A percentile compares a stretch with the other conserved stretches of the same genome.
Evolutionary conservation across 1,284 basidiomycete species (phyloP).

Genomic region (Ustilago xerochloae): DNA sequence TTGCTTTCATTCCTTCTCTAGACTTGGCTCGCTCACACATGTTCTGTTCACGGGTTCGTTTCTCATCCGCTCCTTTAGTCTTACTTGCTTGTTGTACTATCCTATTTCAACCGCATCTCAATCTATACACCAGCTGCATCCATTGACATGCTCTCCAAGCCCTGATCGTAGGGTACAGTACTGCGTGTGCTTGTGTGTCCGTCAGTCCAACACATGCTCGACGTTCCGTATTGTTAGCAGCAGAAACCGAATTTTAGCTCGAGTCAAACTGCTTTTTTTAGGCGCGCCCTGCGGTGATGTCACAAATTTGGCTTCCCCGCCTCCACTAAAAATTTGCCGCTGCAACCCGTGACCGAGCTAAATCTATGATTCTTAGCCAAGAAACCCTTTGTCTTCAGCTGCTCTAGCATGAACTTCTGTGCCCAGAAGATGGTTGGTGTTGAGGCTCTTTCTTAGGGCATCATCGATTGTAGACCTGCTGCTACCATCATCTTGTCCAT

Average conservation of each 20-base stretch:
- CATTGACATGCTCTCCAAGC: background rate
- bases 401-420: background rate
- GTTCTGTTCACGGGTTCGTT: background rate
- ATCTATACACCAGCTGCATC: no score
- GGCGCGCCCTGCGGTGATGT: conserved; percentile 10
- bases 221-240: background rate
- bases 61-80: background rate
- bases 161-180: no score
- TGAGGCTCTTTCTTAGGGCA: no score
- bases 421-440: no score
- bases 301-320: conserved; percentile 11
- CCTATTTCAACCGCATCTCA: no score
- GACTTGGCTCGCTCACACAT: background rate
- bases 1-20: conserved; percentile 5
- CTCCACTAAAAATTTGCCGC: conserved; percentile 4
- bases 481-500: no score
- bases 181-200: no score
- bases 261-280: background rate
- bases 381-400: background rate
- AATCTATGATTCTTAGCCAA: background rate
- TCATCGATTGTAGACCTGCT: no score
- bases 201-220: no score
- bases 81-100: background rate
- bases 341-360: conserved; percentile 8
- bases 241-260: background rate